Base-by-base conservation (phyloP, 1,139 yeast genomes). In the Suhomyces terraborum region DNA sequence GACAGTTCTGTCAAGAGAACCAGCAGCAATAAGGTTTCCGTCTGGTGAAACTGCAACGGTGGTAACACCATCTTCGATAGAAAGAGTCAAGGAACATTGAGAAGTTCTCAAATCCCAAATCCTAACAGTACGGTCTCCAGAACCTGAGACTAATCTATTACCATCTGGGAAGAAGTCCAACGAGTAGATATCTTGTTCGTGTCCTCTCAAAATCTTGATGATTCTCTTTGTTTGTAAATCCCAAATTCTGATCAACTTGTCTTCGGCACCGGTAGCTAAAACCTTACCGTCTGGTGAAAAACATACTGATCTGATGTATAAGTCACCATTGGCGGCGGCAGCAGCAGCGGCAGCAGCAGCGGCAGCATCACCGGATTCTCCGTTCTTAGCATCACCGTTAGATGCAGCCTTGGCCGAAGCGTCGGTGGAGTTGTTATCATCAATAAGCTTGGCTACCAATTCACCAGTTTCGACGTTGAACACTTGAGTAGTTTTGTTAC, bases 211-310 rank as follows among this genome's bases (percentile, higher is more conserved):
- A 48, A 88, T 82, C 70, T 88, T 88, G 48, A 88, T 84, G 57
- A 93, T 88, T 58, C 93, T 82, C 66, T 91, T 82, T 29, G 94
- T 81, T 40, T 86, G 79, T 62, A 93, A 80, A 64, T 93, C 97
- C 98, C 98, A 93, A 59, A 93, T 91, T 65, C 98, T 80, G 56
- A 93, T 93, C 60, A 88, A 82, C 66, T 88, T 89, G 68, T 93
- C 98, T 69, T 93, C 98, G 31, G 98, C 98, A 59, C 98, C 98
- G 13, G 98, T 93, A 24, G 98, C 98, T 58, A 93, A 77, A 56
- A 80, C 86, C 66, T 88, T 88, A 41, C 98, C 98, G 67, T 91
- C 97, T 34, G 98, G 98, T 2, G 96, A 87, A 69, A 93, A 91
- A 63, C 98, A 91, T 39, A 93, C 97, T 1, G 96, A 87, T 59